phyloP scores from a whole-genome alignment of 176 grass and related monocot species.

The Rhynchospora pubera region DNA sequence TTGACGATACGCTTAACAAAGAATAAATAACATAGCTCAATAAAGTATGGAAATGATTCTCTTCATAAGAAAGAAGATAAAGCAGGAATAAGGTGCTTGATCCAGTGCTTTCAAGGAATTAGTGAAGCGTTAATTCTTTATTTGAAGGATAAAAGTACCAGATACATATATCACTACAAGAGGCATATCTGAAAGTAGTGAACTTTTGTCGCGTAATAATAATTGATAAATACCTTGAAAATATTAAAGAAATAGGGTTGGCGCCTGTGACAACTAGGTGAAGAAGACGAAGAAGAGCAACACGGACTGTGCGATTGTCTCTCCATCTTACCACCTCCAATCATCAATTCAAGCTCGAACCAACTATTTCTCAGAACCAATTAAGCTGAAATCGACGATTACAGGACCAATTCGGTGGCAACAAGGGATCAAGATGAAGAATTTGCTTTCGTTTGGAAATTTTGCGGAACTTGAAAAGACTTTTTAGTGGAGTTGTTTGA shows the following conservation, averaged over 20 bases:
- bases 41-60: neutral
- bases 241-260: conserved; percentile 27
- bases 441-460: neutral
- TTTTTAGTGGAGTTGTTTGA: neutral
- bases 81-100: neutral
- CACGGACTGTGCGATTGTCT: conserved; percentile 6
- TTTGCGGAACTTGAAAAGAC: neutral
- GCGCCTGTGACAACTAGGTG: neutral
- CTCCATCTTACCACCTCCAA: conserved; percentile 22
- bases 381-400: neutral
- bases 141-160: neutral
- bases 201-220: neutral
- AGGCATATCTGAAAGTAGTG: neutral
- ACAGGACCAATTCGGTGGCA: neutral
- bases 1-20: neutral
- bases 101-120: neutral
- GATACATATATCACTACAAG: neutral
- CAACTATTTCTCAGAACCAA: neutral
- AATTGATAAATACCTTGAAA: conserved; percentile 28
- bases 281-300: conserved; percentile 18
- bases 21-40: neutral
- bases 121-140: neutral
- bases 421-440: neutral
- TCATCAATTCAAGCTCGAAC: conserved; percentile 9
- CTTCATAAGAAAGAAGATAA: neutral